These are phyloP conservation scores for Fusarium acutatum DNA, from an alignment of 2,329 filamentous ascomycete genomes.

Conservation along the genomic window DNA sequence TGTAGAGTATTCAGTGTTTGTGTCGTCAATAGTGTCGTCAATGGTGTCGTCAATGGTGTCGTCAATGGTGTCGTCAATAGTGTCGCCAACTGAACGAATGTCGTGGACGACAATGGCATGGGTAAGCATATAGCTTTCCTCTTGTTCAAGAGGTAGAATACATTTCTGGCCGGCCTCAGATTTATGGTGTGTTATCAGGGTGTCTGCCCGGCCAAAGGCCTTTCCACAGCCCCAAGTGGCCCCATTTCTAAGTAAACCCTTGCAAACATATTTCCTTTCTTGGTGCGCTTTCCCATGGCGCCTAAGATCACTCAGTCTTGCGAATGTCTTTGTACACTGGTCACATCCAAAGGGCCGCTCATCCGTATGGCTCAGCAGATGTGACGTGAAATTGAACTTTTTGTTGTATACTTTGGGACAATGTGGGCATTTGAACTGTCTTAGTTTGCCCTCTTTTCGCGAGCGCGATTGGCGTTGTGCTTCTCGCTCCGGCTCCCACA, in stretches of 20 bases:
- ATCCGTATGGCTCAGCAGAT: neutral
- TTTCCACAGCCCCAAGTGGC: neutral
- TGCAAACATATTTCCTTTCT: rapidly evolving
- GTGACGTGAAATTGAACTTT: neutral
- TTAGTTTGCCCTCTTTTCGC: rapidly evolving
- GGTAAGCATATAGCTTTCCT: too few relatives aligned
- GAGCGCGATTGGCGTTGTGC: rapidly evolving
- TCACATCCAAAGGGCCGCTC: rapidly evolving
- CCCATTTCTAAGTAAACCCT: rapidly evolving
- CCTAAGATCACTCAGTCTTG: rapidly evolving
- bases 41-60: too few relatives aligned
- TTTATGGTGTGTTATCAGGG: neutral
- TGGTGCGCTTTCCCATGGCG: rapidly evolving
- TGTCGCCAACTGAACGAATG: too few relatives aligned
- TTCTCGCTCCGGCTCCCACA: rapidly evolving
- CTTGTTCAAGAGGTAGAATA: neutral
- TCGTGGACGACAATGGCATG: too few relatives aligned
- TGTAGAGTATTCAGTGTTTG: too few relatives aligned
- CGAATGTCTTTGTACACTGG: rapidly evolving
- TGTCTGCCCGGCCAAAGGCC: neutral
- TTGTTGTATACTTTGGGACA: neutral
- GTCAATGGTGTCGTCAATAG: too few relatives aligned
- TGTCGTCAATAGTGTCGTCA: too few relatives aligned
- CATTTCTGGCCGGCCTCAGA: neutral
- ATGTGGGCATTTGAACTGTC: neutral